Conservation (phyloP, 768 basidiomycete genomes). For the Scleroderma citrinum region DNA sequence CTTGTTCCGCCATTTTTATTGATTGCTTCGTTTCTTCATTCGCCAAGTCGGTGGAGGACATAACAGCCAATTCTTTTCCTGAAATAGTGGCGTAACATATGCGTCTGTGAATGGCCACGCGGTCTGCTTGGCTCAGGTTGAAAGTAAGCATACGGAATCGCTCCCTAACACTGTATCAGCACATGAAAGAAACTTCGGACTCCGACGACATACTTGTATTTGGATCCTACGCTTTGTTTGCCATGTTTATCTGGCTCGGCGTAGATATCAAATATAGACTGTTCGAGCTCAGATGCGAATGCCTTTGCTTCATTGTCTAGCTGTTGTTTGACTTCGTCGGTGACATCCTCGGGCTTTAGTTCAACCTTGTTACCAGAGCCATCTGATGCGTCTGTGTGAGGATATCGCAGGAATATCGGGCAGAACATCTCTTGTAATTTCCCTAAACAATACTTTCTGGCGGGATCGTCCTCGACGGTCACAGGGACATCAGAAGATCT, state of each 20-base stretch:
- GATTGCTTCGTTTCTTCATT: constrained; percentile 81
- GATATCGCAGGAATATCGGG: constrained; percentile 68
- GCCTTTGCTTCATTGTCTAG: constrained; percentile 52
- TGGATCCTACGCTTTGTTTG: constrained; percentile 55
- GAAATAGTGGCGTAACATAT: constrained; percentile 64
- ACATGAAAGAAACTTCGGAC: neutral
- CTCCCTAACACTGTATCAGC: constrained; percentile 45
- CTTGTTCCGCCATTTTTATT: constrained; percentile 76
- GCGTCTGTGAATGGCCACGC: constrained; percentile 70
- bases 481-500: constrained; percentile 36
- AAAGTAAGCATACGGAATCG: constrained; percentile 88
- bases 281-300: constrained; percentile 71
- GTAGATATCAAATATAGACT: constrained; percentile 68
- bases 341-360: constrained; percentile 49
- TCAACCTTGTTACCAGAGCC: constrained; percentile 29
- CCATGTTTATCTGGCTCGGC: constrained; percentile 72
- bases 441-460: constrained; percentile 72
- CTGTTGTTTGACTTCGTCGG: constrained; percentile 51
- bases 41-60: constrained; percentile 86
- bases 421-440: constrained; percentile 70
- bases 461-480: constrained; percentile 56
- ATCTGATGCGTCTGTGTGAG: constrained; percentile 40
- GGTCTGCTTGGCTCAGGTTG: constrained; percentile 80
- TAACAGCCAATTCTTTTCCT: constrained; percentile 68
- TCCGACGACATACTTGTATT: constrained; percentile 65